Conservation (phyloP, 345 rosid species). For the Citrus cavaleriei region DNA sequence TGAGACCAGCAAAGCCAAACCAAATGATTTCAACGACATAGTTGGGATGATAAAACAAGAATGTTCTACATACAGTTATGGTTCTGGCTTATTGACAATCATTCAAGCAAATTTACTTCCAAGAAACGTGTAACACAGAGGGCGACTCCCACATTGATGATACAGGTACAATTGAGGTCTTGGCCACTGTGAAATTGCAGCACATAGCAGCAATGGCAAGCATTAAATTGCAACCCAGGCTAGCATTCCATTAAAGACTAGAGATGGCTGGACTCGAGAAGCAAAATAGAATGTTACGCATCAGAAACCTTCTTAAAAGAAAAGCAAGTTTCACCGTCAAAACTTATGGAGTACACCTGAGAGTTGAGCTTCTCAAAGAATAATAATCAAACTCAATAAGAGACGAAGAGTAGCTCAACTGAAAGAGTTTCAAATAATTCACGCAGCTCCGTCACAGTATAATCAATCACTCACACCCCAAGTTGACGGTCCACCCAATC, state of each 20-base stretch:
- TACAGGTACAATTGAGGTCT: not conserved
- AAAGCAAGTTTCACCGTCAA: not conserved
- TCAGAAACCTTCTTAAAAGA: not conserved
- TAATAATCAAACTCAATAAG: not conserved
- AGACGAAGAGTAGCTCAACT: not conserved
- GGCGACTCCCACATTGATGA: not conserved
- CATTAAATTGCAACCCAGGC: not conserved
- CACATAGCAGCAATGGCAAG: not conserved
- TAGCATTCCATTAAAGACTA: not conserved
- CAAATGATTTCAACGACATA: not conserved
- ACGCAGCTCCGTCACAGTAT: not conserved
- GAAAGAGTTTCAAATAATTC: not conserved
- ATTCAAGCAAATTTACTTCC: not conserved
- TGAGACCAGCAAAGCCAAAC: no score
- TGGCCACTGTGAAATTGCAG: not conserved
- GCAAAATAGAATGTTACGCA: not conserved
- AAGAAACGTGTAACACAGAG: not conserved
- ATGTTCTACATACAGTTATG: not conserved
- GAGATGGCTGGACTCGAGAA: not conserved
- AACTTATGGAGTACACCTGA: not conserved
- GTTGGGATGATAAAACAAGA: not conserved
- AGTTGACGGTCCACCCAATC: slow-evolving; percentile 76
- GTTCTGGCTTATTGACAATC: not conserved
- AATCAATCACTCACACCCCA: slow-evolving; percentile 45
- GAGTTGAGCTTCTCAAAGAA: not conserved